Percentiles rank a stretch among this genome's conserved stretches.
Conservation (phyloP, 1,284 basidiomycete genomes). For the Puccinia triticina region DNA sequence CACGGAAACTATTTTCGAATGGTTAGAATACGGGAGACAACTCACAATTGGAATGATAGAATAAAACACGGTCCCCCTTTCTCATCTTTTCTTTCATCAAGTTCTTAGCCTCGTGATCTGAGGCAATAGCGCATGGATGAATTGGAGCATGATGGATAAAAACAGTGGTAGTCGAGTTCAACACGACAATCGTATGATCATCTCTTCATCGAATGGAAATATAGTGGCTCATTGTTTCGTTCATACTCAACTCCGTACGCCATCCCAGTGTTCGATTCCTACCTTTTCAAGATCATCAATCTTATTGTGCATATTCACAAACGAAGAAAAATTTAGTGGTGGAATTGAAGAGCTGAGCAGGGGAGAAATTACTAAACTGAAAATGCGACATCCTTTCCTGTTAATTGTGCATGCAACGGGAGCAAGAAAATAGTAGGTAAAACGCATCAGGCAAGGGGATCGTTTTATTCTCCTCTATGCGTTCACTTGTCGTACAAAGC, state of each 20-base stretch:
- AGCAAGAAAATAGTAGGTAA: neutral
- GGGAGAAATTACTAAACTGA: constrained; percentile 12
- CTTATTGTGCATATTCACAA: neutral
- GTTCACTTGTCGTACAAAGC: too few relatives aligned
- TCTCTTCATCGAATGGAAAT: neutral
- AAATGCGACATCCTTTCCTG: constrained; percentile 40
- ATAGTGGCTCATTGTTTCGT: neutral
- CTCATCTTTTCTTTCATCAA: constrained; percentile 85
- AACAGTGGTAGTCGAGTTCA: neutral
- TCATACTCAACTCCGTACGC: constrained; percentile 35
- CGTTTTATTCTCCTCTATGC: too few relatives aligned
- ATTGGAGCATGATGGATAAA: neutral
- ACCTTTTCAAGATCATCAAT: constrained; percentile 21
- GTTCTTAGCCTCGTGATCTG: constrained; percentile 81
- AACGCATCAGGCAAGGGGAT: neutral
- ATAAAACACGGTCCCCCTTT: constrained; percentile 70
- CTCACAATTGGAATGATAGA: constrained; percentile 88
- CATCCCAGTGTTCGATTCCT: constrained; percentile 37
- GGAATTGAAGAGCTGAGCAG: neutral
- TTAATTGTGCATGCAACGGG: too few relatives aligned
- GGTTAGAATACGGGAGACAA: neutral
- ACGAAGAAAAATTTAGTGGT: neutral
- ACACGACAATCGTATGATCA: neutral
- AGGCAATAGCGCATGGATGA: neutral
- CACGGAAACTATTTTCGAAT: too few relatives aligned